Evolutionary conservation across 164 flowering plant genomes (phyloP).

Genomic region (Vitis amurensis): DNA sequence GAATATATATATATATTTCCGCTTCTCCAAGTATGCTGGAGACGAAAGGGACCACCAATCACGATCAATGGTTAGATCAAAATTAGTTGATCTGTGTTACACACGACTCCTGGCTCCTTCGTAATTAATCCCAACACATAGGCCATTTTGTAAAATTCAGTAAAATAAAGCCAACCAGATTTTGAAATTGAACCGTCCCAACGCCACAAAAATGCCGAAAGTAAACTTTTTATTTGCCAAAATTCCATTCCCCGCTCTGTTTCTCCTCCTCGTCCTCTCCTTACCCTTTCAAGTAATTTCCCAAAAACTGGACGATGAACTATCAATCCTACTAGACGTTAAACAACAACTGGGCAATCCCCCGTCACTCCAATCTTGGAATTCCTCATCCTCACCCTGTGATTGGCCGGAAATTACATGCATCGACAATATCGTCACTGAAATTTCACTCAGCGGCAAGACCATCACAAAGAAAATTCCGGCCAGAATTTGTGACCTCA

Average conservation of each 20-base stretch:
- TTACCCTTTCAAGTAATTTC: slow-evolving; percentile 38
- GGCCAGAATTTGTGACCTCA: slow-evolving; percentile 49
- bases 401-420: slow-evolving; percentile 58
- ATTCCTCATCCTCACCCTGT: slow-evolving; percentile 45
- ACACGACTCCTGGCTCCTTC: too few species aligned
- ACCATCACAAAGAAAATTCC: slow-evolving; percentile 41
- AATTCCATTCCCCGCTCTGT: neutral
- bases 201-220: slow-evolving; percentile 21
- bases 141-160: too few species aligned
- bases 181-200: neutral
- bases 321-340: slow-evolving; percentile 39
- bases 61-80: too few species aligned
- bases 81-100: too few species aligned
- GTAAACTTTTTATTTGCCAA: neutral
- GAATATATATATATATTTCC: too few species aligned
- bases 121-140: too few species aligned
- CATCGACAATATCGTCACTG: slow-evolving; percentile 38
- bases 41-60: too few species aligned
- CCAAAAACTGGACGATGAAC: slow-evolving; percentile 26
- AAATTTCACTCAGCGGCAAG: slow-evolving; percentile 18
- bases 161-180: too few species aligned
- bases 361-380: slow-evolving; percentile 41
- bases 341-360: slow-evolving; percentile 43
- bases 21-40: too few species aligned
- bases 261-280: slow-evolving; percentile 22